Conservation (phyloP, 2,329 filamentous ascomycete species). For the Alternaria conjuncta region DNA sequence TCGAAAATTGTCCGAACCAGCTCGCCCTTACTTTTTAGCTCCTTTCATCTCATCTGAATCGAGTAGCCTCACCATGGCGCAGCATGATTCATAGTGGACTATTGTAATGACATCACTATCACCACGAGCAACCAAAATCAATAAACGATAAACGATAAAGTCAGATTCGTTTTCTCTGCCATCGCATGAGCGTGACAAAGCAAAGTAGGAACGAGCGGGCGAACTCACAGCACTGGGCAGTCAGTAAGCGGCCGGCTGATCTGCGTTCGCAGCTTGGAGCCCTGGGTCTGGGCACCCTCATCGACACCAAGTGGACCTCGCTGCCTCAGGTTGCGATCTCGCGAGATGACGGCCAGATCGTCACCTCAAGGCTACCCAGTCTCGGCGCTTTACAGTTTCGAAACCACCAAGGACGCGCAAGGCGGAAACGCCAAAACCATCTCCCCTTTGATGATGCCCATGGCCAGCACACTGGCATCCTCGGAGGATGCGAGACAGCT, state of each 20-base stretch:
- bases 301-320: constrained; percentile 13
- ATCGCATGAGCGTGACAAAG: background rate
- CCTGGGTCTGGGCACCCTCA: constrained; percentile 5
- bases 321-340: constrained; percentile 15
- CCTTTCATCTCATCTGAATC: constrained; percentile 23
- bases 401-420: constrained; percentile 14
- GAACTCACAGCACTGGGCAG: background rate
- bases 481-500: constrained; percentile 1
- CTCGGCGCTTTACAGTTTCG: constrained; percentile 14
- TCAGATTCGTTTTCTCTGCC: background rate
- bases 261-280: constrained; percentile 10
- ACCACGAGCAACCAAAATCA: background rate
- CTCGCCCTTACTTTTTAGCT: constrained; percentile 13
- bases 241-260: constrained; percentile 18
- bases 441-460: background rate
- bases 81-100: background rate
- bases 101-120: background rate
- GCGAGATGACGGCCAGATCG: constrained; percentile 8
- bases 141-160: background rate
- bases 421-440: constrained; percentile 2
- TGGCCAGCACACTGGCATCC: background rate
- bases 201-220: background rate
- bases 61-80: background rate
- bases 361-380: background rate
- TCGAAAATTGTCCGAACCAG: constrained; percentile 16